These are phyloP conservation scores for Haplosporangium gracile DNA, from an alignment of 192 early-diverging fungal genomes.

Conservation along the genomic window DNA sequence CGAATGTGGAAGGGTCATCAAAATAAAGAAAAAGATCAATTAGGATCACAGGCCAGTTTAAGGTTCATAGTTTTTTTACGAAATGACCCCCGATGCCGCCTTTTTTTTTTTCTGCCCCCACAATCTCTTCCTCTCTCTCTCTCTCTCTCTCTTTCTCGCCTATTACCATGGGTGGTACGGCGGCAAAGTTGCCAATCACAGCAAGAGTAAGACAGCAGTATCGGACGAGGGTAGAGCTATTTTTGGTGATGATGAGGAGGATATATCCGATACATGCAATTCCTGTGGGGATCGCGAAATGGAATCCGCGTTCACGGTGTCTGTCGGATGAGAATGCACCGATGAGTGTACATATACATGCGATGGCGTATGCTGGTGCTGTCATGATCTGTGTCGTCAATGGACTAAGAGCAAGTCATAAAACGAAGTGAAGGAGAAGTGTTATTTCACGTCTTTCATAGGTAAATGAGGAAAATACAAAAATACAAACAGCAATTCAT, in stretches of 20 bases:
- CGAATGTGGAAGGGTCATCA: neutral
- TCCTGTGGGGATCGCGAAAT: slow-evolving; percentile 40
- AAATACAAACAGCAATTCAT: too few relatives aligned
- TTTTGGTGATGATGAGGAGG: slow-evolving; percentile 46
- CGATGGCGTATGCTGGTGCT: slow-evolving; percentile 60
- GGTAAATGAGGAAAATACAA: too few relatives aligned
- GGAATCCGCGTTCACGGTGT: slow-evolving; percentile 58
- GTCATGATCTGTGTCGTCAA: slow-evolving; percentile 53
- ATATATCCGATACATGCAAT: slow-evolving; percentile 58
- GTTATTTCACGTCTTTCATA: neutral
- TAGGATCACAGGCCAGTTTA: too few relatives aligned
- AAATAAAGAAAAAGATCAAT: neutral
- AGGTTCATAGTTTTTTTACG: too few relatives aligned
- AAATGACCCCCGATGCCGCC: slow-evolving; percentile 60
- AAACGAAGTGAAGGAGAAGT: neutral
- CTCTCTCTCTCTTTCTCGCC: slow-evolving; percentile 53
- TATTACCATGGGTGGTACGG: slow-evolving; percentile 71
- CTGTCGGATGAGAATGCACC: slow-evolving; percentile 25
- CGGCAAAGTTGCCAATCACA: slow-evolving; percentile 55
- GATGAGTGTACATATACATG: slow-evolving; percentile 25
- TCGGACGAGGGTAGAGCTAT: slow-evolving; percentile 25
- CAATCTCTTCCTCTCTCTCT: slow-evolving; percentile 59
- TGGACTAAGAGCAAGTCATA: neutral
- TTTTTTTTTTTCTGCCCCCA: slow-evolving; percentile 34
- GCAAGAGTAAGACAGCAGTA: slow-evolving; percentile 55